These are phyloP conservation scores for Xylaria scruposa DNA, from an alignment of 495 filamentous ascomycete species.

Conservation along the genomic window DNA sequence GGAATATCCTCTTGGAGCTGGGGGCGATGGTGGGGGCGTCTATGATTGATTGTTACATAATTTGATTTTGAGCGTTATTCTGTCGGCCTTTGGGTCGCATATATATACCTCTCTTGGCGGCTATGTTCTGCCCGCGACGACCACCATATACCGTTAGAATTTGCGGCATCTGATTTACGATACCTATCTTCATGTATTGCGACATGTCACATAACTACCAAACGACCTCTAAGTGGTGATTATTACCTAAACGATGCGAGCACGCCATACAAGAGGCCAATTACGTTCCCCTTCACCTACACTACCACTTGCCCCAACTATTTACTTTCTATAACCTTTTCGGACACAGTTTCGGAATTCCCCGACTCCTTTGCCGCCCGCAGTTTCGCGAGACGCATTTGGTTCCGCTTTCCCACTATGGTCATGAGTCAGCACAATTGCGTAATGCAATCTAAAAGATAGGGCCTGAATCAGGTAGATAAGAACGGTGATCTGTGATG, in stretches of 20 bases:
- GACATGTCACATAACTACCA: neutral
- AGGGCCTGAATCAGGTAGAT: neutral
- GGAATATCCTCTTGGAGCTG: slow-evolving; percentile 2
- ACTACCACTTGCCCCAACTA: neutral
- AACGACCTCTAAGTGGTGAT: neutral
- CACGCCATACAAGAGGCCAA: neutral
- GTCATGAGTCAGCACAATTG: neutral
- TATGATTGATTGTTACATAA: slow-evolving; percentile 6
- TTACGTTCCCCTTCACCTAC: neutral
- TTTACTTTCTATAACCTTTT: neutral
- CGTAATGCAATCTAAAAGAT: neutral
- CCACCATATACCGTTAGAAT: neutral
- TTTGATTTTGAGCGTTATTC: slow-evolving; percentile 16
- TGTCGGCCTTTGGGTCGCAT: slow-evolving; percentile 4
- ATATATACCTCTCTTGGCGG: slow-evolving; percentile 24
- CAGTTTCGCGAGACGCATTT: slow-evolving; percentile 63
- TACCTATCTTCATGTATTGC: neutral
- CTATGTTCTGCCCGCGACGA: slow-evolving; percentile 16
- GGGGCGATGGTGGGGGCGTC: slow-evolving; percentile 11
- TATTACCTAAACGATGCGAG: neutral
- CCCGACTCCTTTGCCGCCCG: slow-evolving; percentile 43
- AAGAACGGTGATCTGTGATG: neutral
- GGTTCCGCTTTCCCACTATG: slow-evolving; percentile 66
- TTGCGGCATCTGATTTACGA: neutral
- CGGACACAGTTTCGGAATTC: neutral